Percentiles rank a stretch among this genome's conserved stretches.
phyloP scores from a whole-genome alignment of 306 rosid species.

The Malus asiatica region DNA sequence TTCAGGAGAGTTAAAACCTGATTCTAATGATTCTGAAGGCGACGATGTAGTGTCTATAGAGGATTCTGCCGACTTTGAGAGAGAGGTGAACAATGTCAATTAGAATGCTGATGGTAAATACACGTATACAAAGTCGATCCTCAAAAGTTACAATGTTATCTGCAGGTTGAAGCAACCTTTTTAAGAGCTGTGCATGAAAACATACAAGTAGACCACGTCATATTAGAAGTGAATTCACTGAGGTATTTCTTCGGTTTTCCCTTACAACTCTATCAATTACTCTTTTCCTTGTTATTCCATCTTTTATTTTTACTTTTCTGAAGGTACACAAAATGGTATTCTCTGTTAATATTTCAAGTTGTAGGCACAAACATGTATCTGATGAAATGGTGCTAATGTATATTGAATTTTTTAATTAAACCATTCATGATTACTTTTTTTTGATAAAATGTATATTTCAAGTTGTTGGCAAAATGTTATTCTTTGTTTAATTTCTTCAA shows the following conservation, averaged over 20 bases:
- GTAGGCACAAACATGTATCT: neutral
- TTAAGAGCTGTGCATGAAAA: conserved; percentile 86
- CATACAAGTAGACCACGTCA: conserved; percentile 58
- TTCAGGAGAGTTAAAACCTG: conserved; percentile 70
- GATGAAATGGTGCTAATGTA: neutral
- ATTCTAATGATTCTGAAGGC: conserved; percentile 53
- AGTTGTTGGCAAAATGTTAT: no score
- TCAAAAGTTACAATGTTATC: conserved; percentile 2
- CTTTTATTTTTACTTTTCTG: neutral
- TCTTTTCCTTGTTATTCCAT: neutral
- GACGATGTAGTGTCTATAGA: conserved; percentile 61
- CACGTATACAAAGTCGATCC: conserved; percentile 1
- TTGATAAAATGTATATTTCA: no score
- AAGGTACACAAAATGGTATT: neutral
- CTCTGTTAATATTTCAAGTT: neutral
- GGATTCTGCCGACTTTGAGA: conserved; percentile 58
- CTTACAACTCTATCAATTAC: neutral
- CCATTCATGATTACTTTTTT: neutral
- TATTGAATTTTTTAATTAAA: neutral
- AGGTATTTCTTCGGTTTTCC: conserved; percentile 39
- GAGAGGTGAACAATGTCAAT: conserved; percentile 49
- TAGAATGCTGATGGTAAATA: conserved; percentile 3
- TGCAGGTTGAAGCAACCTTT: conserved; percentile 96
- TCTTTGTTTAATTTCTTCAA: neutral
- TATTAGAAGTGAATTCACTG: conserved; percentile 77